Percentiles rank a stretch among this genome's conserved stretches.
Conservation (phyloP, 441 rosid genomes). For the Euphorbia celastroides region DNA sequence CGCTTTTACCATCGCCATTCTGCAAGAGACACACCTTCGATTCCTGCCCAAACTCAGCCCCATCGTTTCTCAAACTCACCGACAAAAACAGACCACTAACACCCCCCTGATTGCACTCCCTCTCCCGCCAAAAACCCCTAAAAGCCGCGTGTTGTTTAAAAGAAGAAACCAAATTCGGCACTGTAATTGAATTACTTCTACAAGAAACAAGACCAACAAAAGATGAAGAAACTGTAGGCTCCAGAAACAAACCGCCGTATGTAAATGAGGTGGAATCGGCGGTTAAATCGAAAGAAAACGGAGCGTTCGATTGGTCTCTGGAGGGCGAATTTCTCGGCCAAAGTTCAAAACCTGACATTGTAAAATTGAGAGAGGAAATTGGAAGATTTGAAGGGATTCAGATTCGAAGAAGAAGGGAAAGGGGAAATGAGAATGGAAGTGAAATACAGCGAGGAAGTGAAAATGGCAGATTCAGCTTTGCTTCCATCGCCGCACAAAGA, state of each 20-base stretch:
- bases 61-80: constrained; percentile 15
- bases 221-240: constrained; percentile 44
- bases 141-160: constrained; percentile 14
- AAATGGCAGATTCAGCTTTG: constrained; percentile 23
- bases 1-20: constrained; percentile 23
- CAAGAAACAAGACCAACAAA: constrained; percentile 37
- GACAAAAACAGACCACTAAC: constrained; percentile 17
- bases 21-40: constrained; percentile 26
- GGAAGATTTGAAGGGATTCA: not conserved
- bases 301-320: constrained; percentile 5
- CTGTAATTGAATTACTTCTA: constrained; percentile 15
- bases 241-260: constrained; percentile 65
- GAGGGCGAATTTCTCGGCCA: constrained; percentile 23
- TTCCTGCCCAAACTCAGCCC: constrained; percentile 26
- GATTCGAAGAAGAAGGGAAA: not conserved
- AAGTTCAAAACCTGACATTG: constrained; percentile 28
- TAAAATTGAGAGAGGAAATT: not conserved
- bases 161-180: constrained; percentile 17
- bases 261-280: constrained; percentile 21
- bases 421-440: not conserved
- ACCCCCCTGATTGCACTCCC: constrained; percentile 10
- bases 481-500: constrained; percentile 25
- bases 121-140: constrained; percentile 20
- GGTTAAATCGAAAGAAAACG: constrained; percentile 18
- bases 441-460: not conserved